A percentile compares a stretch with the other conserved stretches of the same genome.
phyloP scores from a whole-genome alignment of 2,329 filamentous ascomycete genomes.

The Hysterium pulicare region DNA sequence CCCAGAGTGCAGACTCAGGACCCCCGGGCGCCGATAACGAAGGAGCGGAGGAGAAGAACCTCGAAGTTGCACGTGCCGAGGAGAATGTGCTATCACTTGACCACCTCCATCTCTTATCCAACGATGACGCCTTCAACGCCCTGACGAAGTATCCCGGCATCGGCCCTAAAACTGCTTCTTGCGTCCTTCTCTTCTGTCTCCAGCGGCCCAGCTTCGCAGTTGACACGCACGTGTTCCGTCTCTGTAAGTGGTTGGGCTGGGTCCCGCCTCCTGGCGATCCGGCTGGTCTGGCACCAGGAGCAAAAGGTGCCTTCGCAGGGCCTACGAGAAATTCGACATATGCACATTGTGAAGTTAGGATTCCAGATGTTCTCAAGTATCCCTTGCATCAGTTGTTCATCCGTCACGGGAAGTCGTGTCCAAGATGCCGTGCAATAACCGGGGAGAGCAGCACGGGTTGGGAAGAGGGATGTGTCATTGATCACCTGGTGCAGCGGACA shows the following conservation, averaged over 20 bases:
- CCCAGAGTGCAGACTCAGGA: slow-evolving; percentile 33
- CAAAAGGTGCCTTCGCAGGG: slow-evolving; percentile 42
- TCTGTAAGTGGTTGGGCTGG: slow-evolving; percentile 62
- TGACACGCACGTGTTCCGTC: slow-evolving; percentile 64
- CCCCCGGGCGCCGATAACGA: slow-evolving; percentile 44
- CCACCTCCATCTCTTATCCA: slow-evolving; percentile 55
- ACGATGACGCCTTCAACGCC: slow-evolving; percentile 55
- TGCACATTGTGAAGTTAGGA: slow-evolving; percentile 57
- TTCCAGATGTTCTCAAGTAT: slow-evolving; percentile 63
- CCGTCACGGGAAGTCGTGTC: slow-evolving; percentile 60
- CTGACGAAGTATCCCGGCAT: slow-evolving; percentile 61
- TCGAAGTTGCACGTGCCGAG: slow-evolving; percentile 56
- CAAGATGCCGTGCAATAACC: slow-evolving; percentile 59
- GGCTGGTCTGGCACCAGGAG: slow-evolving; percentile 25
- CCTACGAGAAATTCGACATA: slow-evolving; percentile 53
- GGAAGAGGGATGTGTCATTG: slow-evolving; percentile 62
- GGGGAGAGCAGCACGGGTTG: slow-evolving; percentile 60
- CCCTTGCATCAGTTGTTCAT: slow-evolving; percentile 61
- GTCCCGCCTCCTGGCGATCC: slow-evolving; percentile 46
- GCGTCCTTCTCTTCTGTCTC: slow-evolving; percentile 63
- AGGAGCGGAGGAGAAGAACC: slow-evolving; percentile 50
- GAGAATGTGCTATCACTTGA: slow-evolving; percentile 63
- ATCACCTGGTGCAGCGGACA: slow-evolving; percentile 58
- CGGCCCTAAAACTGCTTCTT: slow-evolving; percentile 64
- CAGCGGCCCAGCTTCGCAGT: slow-evolving; percentile 63